phyloP scores from a whole-genome alignment of 306 rosid species.

The Sicyos edulis region DNA sequence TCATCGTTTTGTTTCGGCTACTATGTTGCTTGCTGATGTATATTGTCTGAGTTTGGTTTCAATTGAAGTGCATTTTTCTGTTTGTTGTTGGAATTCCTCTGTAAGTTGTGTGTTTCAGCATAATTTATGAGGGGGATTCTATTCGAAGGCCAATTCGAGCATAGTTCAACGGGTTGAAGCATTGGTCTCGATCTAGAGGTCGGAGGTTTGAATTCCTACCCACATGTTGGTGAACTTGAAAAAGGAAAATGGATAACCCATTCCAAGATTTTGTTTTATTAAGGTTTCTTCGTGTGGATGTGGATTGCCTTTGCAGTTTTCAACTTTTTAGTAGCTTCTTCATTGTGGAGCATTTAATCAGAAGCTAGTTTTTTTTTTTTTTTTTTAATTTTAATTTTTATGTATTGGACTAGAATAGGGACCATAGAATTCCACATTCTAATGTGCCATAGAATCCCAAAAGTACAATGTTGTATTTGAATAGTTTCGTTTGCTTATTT shows the following conservation, averaged over 20 bases:
- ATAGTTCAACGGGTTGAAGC: not conserved
- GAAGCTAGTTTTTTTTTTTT: too few relatives aligned
- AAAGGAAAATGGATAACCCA: too few relatives aligned
- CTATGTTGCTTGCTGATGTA: not conserved
- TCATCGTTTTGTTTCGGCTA: not conserved
- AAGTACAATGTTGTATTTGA: too few relatives aligned
- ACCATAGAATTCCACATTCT: too few relatives aligned
- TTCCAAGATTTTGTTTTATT: not conserved
- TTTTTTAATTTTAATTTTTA: too few relatives aligned
- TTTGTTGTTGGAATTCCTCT: not conserved
- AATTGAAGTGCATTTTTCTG: conserved; percentile 7
- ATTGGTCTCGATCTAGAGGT: too few relatives aligned
- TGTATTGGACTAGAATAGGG: too few relatives aligned
- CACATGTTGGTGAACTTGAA: too few relatives aligned
- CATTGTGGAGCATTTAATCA: too few relatives aligned
- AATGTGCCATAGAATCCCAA: too few relatives aligned
- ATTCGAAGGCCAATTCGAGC: not conserved
- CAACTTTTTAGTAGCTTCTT: not conserved
- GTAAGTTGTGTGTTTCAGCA: not conserved
- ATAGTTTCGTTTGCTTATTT: too few relatives aligned
- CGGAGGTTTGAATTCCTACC: too few relatives aligned
- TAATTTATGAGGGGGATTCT: not conserved
- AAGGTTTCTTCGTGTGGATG: not conserved
- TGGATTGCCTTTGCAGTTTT: not conserved
- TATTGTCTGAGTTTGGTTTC: conserved; percentile 14